Evolutionary conservation across 164 flowering plant species (phyloP).

Genomic region (Liriodendron chinense): DNA sequence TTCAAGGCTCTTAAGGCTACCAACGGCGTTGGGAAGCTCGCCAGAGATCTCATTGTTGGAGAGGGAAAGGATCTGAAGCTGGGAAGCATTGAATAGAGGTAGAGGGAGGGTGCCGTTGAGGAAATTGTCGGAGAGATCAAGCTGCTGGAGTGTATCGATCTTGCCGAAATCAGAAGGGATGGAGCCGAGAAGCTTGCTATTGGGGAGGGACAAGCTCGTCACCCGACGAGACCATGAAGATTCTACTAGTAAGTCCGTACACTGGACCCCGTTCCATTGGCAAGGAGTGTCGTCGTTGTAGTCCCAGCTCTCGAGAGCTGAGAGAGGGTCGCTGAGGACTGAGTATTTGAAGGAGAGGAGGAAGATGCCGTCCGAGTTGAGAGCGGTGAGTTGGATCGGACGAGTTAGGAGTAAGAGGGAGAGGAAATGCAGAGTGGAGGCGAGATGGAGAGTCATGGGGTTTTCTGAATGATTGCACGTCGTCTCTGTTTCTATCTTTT

Average conservation of each 20-base stretch:
- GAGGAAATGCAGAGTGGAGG: neutral
- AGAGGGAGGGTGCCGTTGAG: conserved; percentile 72
- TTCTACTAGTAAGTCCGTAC: conserved; percentile 20
- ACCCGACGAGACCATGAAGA: conserved; percentile 29
- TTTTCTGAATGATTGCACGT: too few species aligned
- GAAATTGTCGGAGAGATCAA: conserved; percentile 80
- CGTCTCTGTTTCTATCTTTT: too few species aligned
- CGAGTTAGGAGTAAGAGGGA: neutral
- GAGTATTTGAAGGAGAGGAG: conserved; percentile 69
- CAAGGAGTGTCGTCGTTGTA: conserved; percentile 60
- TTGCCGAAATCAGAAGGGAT: conserved; percentile 52
- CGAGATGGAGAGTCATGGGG: neutral
- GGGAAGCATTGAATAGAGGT: conserved; percentile 26
- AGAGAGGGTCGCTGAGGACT: conserved; percentile 56
- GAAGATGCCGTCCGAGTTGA: conserved; percentile 56
- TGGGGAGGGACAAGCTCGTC: conserved; percentile 47
- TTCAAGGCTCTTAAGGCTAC: conserved; percentile 38
- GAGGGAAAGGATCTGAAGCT: conserved; percentile 54
- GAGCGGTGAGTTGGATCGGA: conserved; percentile 6
- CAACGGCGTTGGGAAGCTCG: conserved; percentile 41
- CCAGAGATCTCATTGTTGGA: conserved; percentile 75
- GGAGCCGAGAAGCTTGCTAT: conserved; percentile 58
- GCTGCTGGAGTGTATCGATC: conserved; percentile 47
- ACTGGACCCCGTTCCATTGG: conserved; percentile 67
- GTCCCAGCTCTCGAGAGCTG: conserved; percentile 51